Percentiles rank a stretch among this genome's conserved stretches.
phyloP scores from a whole-genome alignment of 2,329 filamentous ascomycete genomes.

The Claviceps sp. region DNA sequence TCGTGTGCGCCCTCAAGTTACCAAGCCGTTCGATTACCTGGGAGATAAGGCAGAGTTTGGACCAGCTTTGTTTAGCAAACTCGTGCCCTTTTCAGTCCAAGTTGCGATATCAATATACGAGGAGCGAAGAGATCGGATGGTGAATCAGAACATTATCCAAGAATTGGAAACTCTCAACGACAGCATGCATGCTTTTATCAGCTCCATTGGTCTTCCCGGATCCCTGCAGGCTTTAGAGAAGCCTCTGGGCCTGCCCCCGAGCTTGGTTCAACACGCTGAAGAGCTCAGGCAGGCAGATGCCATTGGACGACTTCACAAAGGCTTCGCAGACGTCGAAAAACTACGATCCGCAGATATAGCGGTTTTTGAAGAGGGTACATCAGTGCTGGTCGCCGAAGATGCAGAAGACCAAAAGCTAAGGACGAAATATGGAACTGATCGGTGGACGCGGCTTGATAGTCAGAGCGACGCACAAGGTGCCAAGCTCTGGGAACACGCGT shows the following conservation, averaged over 20 bases:
- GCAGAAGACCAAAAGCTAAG: conserved; percentile 70
- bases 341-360: conserved; percentile 67
- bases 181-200: conserved; percentile 64
- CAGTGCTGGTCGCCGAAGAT: conserved; percentile 64
- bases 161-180: conserved; percentile 73
- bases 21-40: conserved; percentile 65
- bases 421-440: conserved; percentile 70
- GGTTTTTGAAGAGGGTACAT: conserved; percentile 72
- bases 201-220: conserved; percentile 77
- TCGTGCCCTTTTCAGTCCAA: conserved; percentile 93
- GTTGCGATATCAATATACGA: conserved; percentile 92
- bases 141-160: conserved; percentile 77
- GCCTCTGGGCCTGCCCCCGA: conserved; percentile 77
- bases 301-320: conserved; percentile 59
- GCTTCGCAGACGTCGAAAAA: conserved; percentile 81
- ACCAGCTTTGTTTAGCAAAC: conserved; percentile 70
- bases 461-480: conserved; percentile 49
- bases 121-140: conserved; percentile 75
- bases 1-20: conserved; percentile 68
- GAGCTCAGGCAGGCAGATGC: conserved; percentile 88
- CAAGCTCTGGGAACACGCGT: conserved; percentile 62
- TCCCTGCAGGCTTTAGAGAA: conserved; percentile 92
- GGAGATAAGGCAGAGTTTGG: conserved; percentile 73
- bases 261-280: conserved; percentile 77
- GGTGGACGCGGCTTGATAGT: conserved; percentile 64